Evolutionary conservation across 139 green algal genomes (phyloP), one percentile per base, ranked within the genome.

Genomic region (Pycnococcus provasolii): DNA sequence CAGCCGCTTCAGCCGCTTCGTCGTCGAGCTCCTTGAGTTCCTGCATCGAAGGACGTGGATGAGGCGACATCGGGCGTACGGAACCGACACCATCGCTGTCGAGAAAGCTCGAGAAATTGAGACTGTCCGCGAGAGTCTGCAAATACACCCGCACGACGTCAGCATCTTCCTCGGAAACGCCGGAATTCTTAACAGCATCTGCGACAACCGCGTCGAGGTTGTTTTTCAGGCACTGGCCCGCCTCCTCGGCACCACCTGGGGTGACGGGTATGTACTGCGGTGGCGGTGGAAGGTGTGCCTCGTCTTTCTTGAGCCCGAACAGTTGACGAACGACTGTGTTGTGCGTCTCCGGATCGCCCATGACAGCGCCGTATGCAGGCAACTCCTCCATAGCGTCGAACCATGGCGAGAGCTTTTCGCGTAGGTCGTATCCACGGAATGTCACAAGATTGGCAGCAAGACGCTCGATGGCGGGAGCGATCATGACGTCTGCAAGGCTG

Each of bases 381-480:
- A 61, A n/a, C n/a, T 5, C 7, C 42, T 60, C 62, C 62, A 68
- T 68, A 9, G 62, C 62, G n/a, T 68, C 62, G 11, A 68, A 68
- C 62, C 62, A 68, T 0, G 44, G n/a, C 62, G 62, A 0, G 43
- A 60, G 37, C 5, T 60, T 4, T 42, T 68, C 62, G 42, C 62
- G 42, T 46, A 68, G 62, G 43, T 58, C 7, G 13, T 68, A 60
- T 11, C 8, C 62, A n/a, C 48, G 46, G 62, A 58, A 68, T 15
- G 37, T 58, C n/a, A 42, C 39, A 4, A 68, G 62, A 46, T 42
- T 58, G 42, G 62, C 62, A 15, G 4, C 45, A 11, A 68, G 46
- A 8, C 41, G 42, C 62, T 60, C 41, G 13, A 68, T 15, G 62
- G n/a, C 41, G 41, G 62, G 62, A 11, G 43, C 37, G 42, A 68